phyloP scores from a whole-genome alignment of 306 rosid species.

The Cucumis sativus region DNA sequence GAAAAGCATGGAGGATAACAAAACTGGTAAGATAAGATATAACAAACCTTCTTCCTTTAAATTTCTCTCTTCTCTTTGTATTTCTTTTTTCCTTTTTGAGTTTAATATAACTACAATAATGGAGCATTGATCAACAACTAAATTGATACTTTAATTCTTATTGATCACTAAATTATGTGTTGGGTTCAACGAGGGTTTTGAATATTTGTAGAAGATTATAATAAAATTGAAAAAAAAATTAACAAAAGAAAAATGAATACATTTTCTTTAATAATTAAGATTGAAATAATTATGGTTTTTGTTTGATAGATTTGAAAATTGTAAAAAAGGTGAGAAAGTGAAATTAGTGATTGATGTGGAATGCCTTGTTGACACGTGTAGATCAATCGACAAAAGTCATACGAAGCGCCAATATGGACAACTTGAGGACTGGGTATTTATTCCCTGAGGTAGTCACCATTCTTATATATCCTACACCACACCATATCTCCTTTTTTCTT shows the following conservation, averaged over 20 bases:
- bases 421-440: constrained; percentile 37
- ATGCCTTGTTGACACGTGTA: background rate
- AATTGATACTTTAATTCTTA: no score
- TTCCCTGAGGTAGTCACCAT: constrained; percentile 39
- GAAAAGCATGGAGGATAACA: background rate
- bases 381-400: constrained; percentile 29
- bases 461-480: background rate
- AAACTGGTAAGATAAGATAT: background rate
- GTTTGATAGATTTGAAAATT: background rate
- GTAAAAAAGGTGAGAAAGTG: background rate
- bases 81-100: no score
- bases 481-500: no score
- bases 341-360: background rate
- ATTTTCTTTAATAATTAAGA: no score
- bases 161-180: no score
- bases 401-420: constrained; percentile 54
- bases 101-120: no score
- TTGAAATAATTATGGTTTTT: background rate
- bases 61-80: no score
- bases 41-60: no score
- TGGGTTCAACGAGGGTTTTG: no score
- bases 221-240: no score
- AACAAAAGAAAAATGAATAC: background rate
- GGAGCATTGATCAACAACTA: no score
- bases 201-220: background rate